Percentiles rank a stretch among this genome's conserved stretches.
Evolutionary conservation across 495 filamentous ascomycete genomes (phyloP).

Genomic region (Aspergillus funiculosus): DNA sequence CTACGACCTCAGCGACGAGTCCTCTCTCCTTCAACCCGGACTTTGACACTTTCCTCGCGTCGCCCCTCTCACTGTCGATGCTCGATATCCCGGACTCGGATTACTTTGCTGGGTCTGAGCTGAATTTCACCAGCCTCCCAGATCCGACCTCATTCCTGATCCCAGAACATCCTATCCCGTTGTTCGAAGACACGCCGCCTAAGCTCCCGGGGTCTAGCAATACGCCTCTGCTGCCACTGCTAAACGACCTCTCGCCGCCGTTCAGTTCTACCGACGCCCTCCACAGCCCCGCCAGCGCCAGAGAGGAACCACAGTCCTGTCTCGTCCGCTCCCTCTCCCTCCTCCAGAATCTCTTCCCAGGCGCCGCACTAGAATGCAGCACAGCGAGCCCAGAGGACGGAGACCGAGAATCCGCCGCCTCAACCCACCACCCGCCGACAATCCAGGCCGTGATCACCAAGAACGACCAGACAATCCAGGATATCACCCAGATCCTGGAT

Average conservation of each 20-base stretch:
- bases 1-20: conserved; percentile 6
- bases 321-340: neutral
- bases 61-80: conserved; percentile 13
- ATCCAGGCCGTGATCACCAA: conserved; percentile 20
- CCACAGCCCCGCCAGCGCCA: too few relatives aligned
- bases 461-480: conserved; percentile 22
- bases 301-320: neutral
- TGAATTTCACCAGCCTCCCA: neutral
- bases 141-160: neutral
- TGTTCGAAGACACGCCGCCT: neutral
- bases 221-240: too few relatives aligned
- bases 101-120: neutral
- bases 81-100: conserved; percentile 7
- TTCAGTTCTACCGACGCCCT: too few relatives aligned
- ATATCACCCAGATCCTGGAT: conserved; percentile 19
- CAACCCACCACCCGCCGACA: conserved; percentile 2
- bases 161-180: neutral
- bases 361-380: neutral
- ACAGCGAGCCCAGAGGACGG: conserved; percentile 1
- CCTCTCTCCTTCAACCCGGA: conserved; percentile 7
- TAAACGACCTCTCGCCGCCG: too few relatives aligned
- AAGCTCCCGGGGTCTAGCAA: neutral
- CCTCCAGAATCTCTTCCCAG: conserved; percentile 1
- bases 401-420: too few relatives aligned
- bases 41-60: conserved; percentile 16